Evolutionary conservation across 2,329 filamentous ascomycete genomes (phyloP).

Genomic region (Monosporascus sp.): DNA sequence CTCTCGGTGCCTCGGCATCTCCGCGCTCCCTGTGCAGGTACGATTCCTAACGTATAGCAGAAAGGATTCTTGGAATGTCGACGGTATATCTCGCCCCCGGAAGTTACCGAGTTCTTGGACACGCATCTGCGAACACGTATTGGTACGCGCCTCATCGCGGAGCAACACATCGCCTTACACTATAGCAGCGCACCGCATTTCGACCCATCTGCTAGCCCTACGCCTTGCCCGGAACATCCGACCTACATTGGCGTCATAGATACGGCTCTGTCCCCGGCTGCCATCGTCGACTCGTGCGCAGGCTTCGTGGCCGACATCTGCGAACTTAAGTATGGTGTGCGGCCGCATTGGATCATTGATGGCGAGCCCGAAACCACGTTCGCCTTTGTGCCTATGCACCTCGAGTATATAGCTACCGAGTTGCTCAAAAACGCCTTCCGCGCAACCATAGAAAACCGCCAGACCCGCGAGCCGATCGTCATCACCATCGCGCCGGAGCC

Average conservation of each 20-base stretch:
- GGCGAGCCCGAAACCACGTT: slow-evolving; percentile 85
- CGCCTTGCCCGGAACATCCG: slow-evolving; percentile 45
- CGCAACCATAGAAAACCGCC: slow-evolving; percentile 81
- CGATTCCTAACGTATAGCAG: not conserved
- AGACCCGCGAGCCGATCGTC: slow-evolving; percentile 75
- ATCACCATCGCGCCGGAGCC: slow-evolving; percentile 81
- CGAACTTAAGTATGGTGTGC: slow-evolving; percentile 88
- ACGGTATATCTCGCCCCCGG: slow-evolving; percentile 75
- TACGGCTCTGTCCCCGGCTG: slow-evolving; percentile 76
- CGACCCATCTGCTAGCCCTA: slow-evolving; percentile 46
- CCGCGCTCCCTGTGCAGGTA: not conserved
- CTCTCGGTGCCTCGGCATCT: not conserved
- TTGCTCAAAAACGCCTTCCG: slow-evolving; percentile 95
- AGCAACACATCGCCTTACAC: slow-evolving; percentile 94
- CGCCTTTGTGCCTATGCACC: slow-evolving; percentile 89
- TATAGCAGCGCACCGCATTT: slow-evolving; percentile 64
- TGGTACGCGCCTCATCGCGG: slow-evolving; percentile 86
- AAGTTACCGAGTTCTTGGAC: slow-evolving; percentile 90
- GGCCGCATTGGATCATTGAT: slow-evolving; percentile 74
- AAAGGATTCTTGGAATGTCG: slow-evolving; percentile 89
- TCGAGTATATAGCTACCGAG: slow-evolving; percentile 97
- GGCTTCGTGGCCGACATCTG: slow-evolving; percentile 93
- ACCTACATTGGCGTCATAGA: slow-evolving; percentile 95
- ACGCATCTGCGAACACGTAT: slow-evolving; percentile 91
- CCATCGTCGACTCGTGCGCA: slow-evolving; percentile 78